Percentiles rank a stretch among this genome's conserved stretches.
phyloP scores from a whole-genome alignment of 768 basidiomycete genomes.

The Russula abietina region DNA sequence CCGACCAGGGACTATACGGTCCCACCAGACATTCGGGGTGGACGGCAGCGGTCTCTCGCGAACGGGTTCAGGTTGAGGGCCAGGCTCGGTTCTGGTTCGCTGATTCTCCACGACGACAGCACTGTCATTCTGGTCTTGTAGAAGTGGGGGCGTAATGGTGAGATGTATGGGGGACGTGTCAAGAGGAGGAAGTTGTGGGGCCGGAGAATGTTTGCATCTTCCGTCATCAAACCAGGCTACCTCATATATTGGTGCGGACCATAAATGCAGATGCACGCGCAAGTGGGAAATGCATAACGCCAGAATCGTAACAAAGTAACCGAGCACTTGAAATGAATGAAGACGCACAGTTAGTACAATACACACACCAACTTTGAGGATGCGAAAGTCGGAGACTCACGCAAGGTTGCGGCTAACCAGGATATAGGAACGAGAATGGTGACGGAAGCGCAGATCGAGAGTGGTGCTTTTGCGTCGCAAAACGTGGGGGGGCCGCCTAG shows the following conservation, averaged over 20 bases:
- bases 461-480: constrained; percentile 30
- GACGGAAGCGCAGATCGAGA: constrained; percentile 28
- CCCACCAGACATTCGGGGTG: constrained; percentile 4
- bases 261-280: constrained; percentile 40
- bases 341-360: not conserved
- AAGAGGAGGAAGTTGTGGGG: constrained; percentile 21
- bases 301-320: constrained; percentile 51
- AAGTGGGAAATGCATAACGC: constrained; percentile 43
- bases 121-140: not conserved
- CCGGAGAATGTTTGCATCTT: not conserved
- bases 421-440: constrained; percentile 28
- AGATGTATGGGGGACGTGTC: constrained; percentile 9
- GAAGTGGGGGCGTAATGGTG: not conserved
- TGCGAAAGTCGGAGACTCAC: constrained; percentile 26
- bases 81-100: not conserved
- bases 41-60: constrained; percentile 4
- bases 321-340: constrained; percentile 34
- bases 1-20: not conserved
- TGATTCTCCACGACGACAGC: not conserved
- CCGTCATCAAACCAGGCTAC: constrained; percentile 50
- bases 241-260: constrained; percentile 46
- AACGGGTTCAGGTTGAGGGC: not conserved
- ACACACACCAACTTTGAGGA: not conserved
- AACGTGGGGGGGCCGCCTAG: constrained; percentile 37
- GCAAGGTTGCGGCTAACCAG: constrained; percentile 30